Conservation (phyloP, 495 filamentous ascomycete genomes). For the Aspergillus haitiensis region DNA sequence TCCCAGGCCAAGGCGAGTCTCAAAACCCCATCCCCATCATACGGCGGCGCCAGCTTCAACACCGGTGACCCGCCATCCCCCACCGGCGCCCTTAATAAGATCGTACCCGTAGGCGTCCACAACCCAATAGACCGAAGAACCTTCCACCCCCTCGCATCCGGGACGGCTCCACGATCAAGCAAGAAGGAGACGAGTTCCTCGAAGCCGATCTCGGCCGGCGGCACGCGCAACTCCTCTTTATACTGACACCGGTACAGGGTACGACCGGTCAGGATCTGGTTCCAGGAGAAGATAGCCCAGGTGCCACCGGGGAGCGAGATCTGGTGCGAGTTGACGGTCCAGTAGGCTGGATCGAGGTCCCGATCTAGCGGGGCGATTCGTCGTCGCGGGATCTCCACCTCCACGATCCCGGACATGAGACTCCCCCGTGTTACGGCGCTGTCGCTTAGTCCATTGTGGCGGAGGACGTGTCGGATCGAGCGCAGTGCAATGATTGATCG, state of each 20-base stretch:
- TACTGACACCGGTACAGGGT: conserved; percentile 10
- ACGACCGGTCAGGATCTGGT: conserved; percentile 7
- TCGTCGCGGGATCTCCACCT: conserved; percentile 9
- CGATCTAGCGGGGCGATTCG: conserved; percentile 6
- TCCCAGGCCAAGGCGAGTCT: conserved; percentile 2
- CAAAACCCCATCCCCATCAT: conserved; percentile 13
- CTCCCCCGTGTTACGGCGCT: conserved; percentile 4
- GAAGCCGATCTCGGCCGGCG: conserved; percentile 8
- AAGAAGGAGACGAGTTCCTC: conserved; percentile 6
- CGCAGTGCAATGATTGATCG: conserved; percentile 11
- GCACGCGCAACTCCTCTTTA: conserved; percentile 8
- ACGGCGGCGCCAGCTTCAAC: conserved; percentile 9
- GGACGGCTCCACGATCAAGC: conserved; percentile 8
- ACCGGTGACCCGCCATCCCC: neutral
- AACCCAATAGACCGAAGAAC: conserved; percentile 8
- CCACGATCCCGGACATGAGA: conserved; percentile 6
- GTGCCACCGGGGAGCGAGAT: conserved; percentile 8
- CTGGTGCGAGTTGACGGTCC: conserved; percentile 1
- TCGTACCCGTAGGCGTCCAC: conserved; percentile 10
- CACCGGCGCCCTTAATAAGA: neutral
- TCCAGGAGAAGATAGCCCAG: conserved; percentile 5
- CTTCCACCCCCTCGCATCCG: conserved; percentile 11
- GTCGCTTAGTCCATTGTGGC: neutral
- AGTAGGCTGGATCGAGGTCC: neutral
- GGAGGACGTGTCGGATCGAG: conserved; percentile 5